Conservation (phyloP, 257 asterid genomes). For the Solanum lignicaule region DNA sequence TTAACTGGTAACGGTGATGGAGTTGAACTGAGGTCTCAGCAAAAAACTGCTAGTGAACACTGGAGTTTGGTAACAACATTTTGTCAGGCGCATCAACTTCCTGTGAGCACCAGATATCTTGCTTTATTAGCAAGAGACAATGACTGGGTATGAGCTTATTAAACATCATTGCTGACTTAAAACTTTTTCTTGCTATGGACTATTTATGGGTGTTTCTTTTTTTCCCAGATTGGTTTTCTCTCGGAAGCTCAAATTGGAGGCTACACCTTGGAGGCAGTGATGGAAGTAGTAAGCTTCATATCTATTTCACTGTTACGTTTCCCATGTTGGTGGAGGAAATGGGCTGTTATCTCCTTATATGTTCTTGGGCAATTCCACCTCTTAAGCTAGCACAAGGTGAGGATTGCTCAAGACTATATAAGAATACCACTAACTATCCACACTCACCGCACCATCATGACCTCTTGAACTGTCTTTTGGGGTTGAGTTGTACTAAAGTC, state of each 20-base stretch:
- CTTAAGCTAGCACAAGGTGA: background rate
- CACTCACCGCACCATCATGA: background rate
- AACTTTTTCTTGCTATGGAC: background rate
- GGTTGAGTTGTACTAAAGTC: background rate
- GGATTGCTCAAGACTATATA: background rate
- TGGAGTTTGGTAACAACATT: conserved; percentile 88
- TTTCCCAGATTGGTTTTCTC: conserved; percentile 80
- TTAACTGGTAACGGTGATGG: conserved; percentile 79
- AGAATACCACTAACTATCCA: background rate
- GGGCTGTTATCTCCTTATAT: background rate
- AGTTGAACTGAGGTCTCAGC: conserved; percentile 75
- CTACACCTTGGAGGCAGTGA: conserved; percentile 66
- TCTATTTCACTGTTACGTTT: background rate
- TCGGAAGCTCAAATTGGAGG: conserved; percentile 95
- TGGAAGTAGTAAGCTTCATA: conserved; percentile 67
- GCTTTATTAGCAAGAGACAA: conserved; percentile 87
- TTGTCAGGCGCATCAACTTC: conserved; percentile 83
- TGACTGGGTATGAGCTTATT: conserved; percentile 71
- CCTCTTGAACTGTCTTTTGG: background rate
- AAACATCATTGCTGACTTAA: background rate
- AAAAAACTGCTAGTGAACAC: conserved; percentile 76
- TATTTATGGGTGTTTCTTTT: conserved; percentile 8
- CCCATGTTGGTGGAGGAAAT: background rate
- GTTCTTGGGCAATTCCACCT: background rate
- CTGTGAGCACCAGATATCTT: conserved; percentile 87